These are phyloP conservation scores for Myxozyma geophila DNA, from an alignment of 805 yeast genomes.

Conservation along the genomic window DNA sequence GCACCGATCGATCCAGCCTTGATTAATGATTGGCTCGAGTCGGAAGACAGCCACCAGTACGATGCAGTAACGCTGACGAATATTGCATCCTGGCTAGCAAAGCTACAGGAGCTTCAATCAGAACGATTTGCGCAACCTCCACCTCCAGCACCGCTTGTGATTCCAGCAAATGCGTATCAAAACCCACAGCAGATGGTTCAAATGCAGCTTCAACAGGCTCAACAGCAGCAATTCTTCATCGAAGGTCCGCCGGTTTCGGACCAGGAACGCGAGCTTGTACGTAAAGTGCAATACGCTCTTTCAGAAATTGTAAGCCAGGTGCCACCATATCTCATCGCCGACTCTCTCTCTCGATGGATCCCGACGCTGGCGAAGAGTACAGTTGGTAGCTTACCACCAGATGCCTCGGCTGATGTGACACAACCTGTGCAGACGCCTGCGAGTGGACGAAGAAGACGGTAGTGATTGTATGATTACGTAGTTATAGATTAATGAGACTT, in stretches of 20 bases:
- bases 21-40: slow-evolving; percentile 18
- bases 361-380: slow-evolving; percentile 26
- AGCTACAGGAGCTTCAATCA: slow-evolving; percentile 57
- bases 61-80: slow-evolving; percentile 46
- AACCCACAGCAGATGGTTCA: slow-evolving; percentile 20
- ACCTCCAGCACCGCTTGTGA: slow-evolving; percentile 36
- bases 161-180: slow-evolving; percentile 36
- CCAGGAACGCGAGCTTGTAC: slow-evolving; percentile 45
- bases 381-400: slow-evolving; percentile 34
- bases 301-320: slow-evolving; percentile 19
- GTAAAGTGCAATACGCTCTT: slow-evolving; percentile 20
- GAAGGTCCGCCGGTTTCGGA: slow-evolving; percentile 37
- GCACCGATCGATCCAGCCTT: slow-evolving; percentile 30
- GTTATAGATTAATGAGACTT: too few species aligned
- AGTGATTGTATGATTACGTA: too few species aligned
- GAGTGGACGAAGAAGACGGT: too few species aligned
- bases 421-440: too few species aligned
- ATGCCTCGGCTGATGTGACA: slow-evolving; percentile 15
- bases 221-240: slow-evolving; percentile 18
- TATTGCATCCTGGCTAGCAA: slow-evolving; percentile 53
- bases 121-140: slow-evolving; percentile 47
- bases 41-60: slow-evolving; percentile 29
- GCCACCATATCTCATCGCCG: slow-evolving; percentile 32
- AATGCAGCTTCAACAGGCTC: slow-evolving; percentile 39
- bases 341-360: slow-evolving; percentile 29